Conservation (phyloP, 345 rosid genomes). For the Mangifera indica region DNA sequence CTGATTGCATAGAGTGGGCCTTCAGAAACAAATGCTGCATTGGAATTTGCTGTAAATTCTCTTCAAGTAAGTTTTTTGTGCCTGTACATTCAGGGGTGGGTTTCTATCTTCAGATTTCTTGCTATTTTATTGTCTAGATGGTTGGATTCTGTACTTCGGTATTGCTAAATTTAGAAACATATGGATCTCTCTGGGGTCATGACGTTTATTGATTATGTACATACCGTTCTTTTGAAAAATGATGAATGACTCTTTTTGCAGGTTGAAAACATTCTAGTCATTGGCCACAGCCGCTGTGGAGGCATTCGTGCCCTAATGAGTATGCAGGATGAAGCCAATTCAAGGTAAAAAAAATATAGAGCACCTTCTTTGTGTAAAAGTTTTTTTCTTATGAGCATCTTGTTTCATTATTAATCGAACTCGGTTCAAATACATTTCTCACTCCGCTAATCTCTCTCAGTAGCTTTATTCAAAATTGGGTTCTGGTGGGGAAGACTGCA, state of each 20-base stretch:
- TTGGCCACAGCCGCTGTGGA: constrained; percentile 96
- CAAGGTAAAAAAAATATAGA: constrained; percentile 48
- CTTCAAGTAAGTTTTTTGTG: constrained; percentile 55
- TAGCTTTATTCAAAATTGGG: constrained; percentile 88
- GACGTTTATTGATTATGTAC: neutral
- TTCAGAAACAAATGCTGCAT: constrained; percentile 89
- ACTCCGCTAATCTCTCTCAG: constrained; percentile 28
- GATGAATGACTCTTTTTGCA: constrained; percentile 29
- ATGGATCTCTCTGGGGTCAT: neutral
- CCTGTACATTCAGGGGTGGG: neutral
- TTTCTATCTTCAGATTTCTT: neutral
- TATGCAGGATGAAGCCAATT: constrained; percentile 65
- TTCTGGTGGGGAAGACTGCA: constrained; percentile 76
- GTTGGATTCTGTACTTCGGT: constrained; percentile 1
- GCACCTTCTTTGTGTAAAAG: neutral
- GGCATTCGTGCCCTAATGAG: constrained; percentile 96
- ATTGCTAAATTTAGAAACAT: neutral
- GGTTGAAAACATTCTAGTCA: constrained; percentile 87
- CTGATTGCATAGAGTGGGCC: constrained; percentile 71
- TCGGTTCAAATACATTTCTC: neutral
- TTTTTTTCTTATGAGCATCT: neutral
- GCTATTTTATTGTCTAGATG: neutral
- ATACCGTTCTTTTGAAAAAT: constrained; percentile 2
- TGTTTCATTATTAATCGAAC: neutral
- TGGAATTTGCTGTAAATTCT: constrained; percentile 86